Conservation (phyloP, 1,284 basidiomycete species). For the Pseudozyma sp. region DNA sequence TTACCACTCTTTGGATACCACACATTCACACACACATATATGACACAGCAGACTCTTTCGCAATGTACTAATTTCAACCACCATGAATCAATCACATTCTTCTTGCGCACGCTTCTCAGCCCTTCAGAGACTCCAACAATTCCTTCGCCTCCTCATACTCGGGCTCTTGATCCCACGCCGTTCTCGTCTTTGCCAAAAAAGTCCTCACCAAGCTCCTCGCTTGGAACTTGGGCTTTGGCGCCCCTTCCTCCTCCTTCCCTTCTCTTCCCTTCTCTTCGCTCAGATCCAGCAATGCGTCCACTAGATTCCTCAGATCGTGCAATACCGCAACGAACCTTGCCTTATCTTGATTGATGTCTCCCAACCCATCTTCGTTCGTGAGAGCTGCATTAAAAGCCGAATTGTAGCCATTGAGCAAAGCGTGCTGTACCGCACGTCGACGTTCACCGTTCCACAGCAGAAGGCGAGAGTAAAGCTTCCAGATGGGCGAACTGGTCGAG, state of each 20-base stretch:
- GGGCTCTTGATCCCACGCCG: constrained; percentile 83
- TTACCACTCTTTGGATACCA: neutral
- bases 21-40: neutral
- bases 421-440: constrained; percentile 31
- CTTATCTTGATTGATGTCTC: constrained; percentile 28
- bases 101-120: constrained; percentile 6
- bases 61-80: neutral
- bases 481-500: constrained; percentile 70
- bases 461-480: constrained; percentile 59
- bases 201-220: constrained; percentile 86
- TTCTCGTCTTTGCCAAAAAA: constrained; percentile 79
- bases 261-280: constrained; percentile 74
- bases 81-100: neutral
- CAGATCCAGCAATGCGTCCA: constrained; percentile 84
- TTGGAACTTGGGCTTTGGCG: constrained; percentile 80
- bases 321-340: constrained; percentile 16
- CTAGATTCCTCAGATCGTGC: constrained; percentile 68
- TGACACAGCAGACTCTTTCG: neutral
- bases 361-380: constrained; percentile 8
- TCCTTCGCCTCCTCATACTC: constrained; percentile 81
- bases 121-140: constrained; percentile 57
- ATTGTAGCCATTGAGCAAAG: constrained; percentile 56
- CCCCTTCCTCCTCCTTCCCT: constrained; percentile 18
- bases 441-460: constrained; percentile 52
- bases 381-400: constrained; percentile 32